Percentiles rank a stretch among this genome's conserved stretches.
These are phyloP conservation scores for Rhododendron ovatum DNA, from an alignment of 148 eudicot species.

Conservation along the genomic window DNA sequence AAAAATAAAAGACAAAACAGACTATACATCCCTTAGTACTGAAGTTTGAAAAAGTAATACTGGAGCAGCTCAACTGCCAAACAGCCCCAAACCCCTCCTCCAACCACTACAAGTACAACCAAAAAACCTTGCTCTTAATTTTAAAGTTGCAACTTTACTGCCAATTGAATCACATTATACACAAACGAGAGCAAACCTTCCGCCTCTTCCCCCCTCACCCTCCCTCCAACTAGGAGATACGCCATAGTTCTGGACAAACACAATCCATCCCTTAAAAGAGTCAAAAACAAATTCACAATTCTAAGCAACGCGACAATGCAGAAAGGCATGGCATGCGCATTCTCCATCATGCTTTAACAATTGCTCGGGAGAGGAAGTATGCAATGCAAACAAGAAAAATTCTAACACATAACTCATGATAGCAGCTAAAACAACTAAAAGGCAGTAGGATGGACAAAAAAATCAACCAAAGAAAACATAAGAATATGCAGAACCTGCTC, in stretches of 20 bases:
- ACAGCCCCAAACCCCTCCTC: background rate
- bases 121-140: background rate
- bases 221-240: background rate
- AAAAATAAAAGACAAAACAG: background rate
- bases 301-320: background rate
- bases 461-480: constrained; percentile 3
- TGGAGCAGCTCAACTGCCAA: background rate
- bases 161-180: background rate
- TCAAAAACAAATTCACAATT: background rate
- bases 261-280: background rate
- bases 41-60: background rate
- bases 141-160: background rate
- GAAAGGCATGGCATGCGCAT: background rate
- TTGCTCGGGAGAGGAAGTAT: background rate
- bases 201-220: background rate
- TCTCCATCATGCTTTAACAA: background rate
- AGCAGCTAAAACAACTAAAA: background rate
- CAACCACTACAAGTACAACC: background rate
- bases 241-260: background rate
- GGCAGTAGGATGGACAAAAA: background rate
- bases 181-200: background rate
- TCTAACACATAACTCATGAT: background rate
- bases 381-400: background rate
- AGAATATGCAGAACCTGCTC: constrained; percentile 63
- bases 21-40: background rate